Evolutionary conservation across 2,329 filamentous ascomycete genomes (phyloP), one percentile per base, ranked within the genome.

Genomic region (Penicillium sp.): DNA sequence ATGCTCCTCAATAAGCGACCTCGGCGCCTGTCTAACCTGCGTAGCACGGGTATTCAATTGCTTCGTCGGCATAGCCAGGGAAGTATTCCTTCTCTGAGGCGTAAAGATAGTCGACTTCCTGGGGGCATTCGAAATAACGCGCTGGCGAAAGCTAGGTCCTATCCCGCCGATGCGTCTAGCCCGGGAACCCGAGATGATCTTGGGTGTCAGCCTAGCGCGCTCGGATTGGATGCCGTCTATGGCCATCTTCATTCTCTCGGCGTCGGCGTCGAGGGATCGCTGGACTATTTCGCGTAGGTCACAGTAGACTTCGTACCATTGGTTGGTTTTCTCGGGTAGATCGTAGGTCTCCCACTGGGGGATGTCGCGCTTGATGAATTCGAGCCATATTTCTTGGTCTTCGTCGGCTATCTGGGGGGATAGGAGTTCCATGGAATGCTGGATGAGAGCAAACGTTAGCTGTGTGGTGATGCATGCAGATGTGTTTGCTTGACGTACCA

Each of bases 301-400:
- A 56, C 78, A 75, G 72, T 95, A 96, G 12, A 95, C 78, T 47
- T 86, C 82, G 65, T 85, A 82, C 90, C 90, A 96, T 52, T 82
- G 83, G 31, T 75, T 75, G 0, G 85, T 81, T 54, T 88, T 79
- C 47, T 78, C 77, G 0, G 88, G 87, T 23, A 81, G 75, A 58
- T 84, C 81, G 24, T 81, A 80, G 64, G 86, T 82, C 37, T 83
- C 76, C 68, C 83, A 85, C 48, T 81, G 73, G 1, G 83, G 83
- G 54, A 95, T 88, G 61, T 95, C 84, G 42, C 83, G 81, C 44
- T 81, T 80, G 68, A 97, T 93, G 62, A 96, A 81, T 25, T 81
- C 79, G 37, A 82, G 72, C 92, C 92, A 96, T 53, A 92, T 75
- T 59, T 90, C 86, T 18, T 75, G 78, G 33, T 84, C 84, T 48